These are phyloP conservation scores for Colletotrichum karsti DNA, from an alignment of 2,329 filamentous ascomycete genomes.

Conservation along the genomic window DNA sequence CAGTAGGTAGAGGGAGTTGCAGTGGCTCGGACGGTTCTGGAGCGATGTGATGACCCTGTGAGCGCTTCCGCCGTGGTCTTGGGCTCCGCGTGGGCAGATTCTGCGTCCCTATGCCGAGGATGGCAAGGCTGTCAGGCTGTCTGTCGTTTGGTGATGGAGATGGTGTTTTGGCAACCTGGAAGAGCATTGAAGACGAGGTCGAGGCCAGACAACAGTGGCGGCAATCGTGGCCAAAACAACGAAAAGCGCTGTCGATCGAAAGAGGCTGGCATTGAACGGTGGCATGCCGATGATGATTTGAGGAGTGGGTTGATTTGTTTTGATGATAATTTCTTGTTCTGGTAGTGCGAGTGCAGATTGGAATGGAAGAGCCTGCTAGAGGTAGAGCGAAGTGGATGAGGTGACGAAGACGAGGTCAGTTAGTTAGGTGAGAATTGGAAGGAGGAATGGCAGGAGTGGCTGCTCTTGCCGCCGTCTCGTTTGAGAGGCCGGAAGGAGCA, in stretches of 20 bases:
- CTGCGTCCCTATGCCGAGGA: too few relatives aligned
- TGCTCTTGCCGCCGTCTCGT: background rate
- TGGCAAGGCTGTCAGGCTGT: background rate
- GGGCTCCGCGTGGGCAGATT: too few relatives aligned
- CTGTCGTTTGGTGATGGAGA: background rate
- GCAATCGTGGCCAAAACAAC: background rate
- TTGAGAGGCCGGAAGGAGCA: background rate
- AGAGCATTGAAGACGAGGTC: too few relatives aligned
- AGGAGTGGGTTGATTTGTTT: constrained; percentile 1
- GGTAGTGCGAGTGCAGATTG: background rate
- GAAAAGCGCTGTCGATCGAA: background rate
- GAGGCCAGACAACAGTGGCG: background rate
- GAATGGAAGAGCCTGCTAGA: background rate
- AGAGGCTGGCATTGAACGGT: background rate
- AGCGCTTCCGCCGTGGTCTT: background rate
- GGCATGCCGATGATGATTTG: background rate
- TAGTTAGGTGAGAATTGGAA: too few relatives aligned
- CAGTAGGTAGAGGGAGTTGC: background rate
- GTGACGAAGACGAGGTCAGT: too few relatives aligned
- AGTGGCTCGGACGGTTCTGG: background rate
- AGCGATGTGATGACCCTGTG: background rate
- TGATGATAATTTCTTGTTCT: constrained; percentile 15
- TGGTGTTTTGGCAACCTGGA: background rate
- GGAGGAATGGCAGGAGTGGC: background rate
- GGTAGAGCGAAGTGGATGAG: too few relatives aligned